Base-by-base conservation (phyloP, 2,329 filamentous ascomycete species). In the Alternaria ventricosa region DNA sequence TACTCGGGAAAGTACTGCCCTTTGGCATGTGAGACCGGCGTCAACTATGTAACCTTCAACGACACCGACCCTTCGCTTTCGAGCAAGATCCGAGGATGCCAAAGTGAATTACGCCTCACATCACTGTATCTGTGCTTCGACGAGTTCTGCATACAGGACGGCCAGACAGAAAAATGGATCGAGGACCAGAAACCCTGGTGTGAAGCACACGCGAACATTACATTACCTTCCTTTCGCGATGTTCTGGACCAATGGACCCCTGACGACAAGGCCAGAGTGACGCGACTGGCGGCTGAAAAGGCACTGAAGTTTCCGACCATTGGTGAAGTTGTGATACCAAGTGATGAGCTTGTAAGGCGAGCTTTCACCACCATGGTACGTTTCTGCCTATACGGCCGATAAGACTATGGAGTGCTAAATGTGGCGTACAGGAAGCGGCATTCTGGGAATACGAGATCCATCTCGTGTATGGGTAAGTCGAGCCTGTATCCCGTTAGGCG, bases 31-130 rank as follows among this genome's bases (percentile, higher is more conserved):
- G 71, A 75, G 20, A 71, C 75, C 6, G 70, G 61, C 2, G 57
- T 77, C 46, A 70, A 71, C 46, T 77, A 77, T 53, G 70, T 69
- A 30, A 72, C 71, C 12, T 79, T 77, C 66, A 77, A 77, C 61
- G 76, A 79, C 58, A 77, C 74, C 12, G 64, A 71, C 49, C 51
- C 67, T 36, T 70, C 62, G 54, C 59, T 71, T 28, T 72, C 74
- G 33, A 72, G 69, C 53, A 76, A 76, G 61, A 65, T 70, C 28
- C 68, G 65, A 25, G 63, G 67, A 43, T 79, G 76, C 67, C 68
- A 68, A 46, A 77, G 76, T 55, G 44, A 60, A 10, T 58, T 76
- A 6, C 68, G 69, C 18, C 61, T 72, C 11, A 71, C 61, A 10
- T 77, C 75, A 13, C 27, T 78, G 18, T 79, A 76, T 56, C 57